Conservation (phyloP, 2,329 filamentous ascomycete species). For the Aspergillus felis region DNA sequence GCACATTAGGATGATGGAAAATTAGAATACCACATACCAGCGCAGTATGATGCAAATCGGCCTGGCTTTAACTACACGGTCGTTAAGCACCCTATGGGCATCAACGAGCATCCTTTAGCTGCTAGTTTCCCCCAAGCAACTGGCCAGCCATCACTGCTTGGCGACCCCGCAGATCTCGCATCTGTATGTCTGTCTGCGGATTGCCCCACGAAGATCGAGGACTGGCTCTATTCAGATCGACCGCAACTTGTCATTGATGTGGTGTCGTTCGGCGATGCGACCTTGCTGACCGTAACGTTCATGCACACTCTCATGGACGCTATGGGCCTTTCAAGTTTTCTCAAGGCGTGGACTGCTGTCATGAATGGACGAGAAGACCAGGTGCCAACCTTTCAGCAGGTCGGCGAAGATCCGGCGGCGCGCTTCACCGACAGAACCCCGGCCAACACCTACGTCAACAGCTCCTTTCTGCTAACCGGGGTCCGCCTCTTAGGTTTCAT, state of each 20-base stretch:
- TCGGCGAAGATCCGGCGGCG: constrained; percentile 34
- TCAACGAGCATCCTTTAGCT: constrained; percentile 42
- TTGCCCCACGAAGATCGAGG: constrained; percentile 21
- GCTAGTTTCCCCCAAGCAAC: constrained; percentile 36
- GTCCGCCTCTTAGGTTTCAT: constrained; percentile 20
- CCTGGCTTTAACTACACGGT: constrained; percentile 43
- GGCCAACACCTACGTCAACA: background rate
- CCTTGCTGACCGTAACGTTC: constrained; percentile 45
- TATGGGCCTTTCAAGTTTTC: constrained; percentile 41
- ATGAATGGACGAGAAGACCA: constrained; percentile 43
- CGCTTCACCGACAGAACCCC: constrained; percentile 13
- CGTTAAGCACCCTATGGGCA: constrained; percentile 27
- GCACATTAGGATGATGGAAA: constrained; percentile 15
- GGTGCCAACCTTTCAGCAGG: constrained; percentile 35
- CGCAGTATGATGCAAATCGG: constrained; percentile 29
- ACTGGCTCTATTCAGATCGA: constrained; percentile 41
- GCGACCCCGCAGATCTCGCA: constrained; percentile 22
- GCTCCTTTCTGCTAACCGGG: background rate
- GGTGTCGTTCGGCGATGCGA: constrained; percentile 48
- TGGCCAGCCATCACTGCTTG: constrained; percentile 25
- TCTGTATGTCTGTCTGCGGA: no score
- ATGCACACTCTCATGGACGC: constrained; percentile 49
- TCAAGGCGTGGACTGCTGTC: constrained; percentile 46
- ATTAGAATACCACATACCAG: constrained; percentile 43
- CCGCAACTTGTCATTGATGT: constrained; percentile 49